These are phyloP conservation scores for Mycena latifolia DNA, from an alignment of 768 basidiomycete species.

Conservation along the genomic window DNA sequence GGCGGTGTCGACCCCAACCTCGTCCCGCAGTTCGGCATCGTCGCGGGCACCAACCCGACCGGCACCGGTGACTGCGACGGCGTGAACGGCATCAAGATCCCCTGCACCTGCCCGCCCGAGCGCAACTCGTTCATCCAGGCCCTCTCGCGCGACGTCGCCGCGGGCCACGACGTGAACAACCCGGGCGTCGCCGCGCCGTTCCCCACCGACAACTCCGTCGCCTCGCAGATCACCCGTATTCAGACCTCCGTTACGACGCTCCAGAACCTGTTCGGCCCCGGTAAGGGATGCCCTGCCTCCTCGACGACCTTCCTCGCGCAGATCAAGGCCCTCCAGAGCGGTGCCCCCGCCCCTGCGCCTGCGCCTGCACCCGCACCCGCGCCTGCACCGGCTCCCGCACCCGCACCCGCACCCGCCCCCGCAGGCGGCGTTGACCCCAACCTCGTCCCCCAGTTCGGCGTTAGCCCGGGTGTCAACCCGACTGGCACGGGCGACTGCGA, in stretches of 20 bases:
- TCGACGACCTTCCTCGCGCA: constrained; percentile 62
- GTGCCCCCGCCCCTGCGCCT: not conserved
- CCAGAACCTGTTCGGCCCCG: constrained; percentile 79
- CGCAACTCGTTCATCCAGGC: constrained; percentile 65
- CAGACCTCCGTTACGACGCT: constrained; percentile 72
- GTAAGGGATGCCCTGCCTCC: constrained; percentile 74
- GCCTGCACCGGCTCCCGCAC: not conserved
- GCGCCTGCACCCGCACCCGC: not conserved
- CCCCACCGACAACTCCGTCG: constrained; percentile 69
- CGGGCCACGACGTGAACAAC: constrained; percentile 76
- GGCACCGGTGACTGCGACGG: constrained; percentile 60
- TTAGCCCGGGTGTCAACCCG: constrained; percentile 17
- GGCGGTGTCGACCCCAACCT: constrained; percentile 52
- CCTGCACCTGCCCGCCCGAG: constrained; percentile 76
- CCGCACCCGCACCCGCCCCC: constrained; percentile 5
- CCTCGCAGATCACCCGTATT: constrained; percentile 67
- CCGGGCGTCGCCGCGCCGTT: constrained; percentile 69
- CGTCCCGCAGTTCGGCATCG: constrained; percentile 27
- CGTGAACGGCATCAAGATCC: constrained; percentile 68
- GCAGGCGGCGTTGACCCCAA: constrained; percentile 50
- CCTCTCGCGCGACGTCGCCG: constrained; percentile 75
- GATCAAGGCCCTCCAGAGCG: constrained; percentile 9
- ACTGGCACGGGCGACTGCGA: constrained; percentile 64
- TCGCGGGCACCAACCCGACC: constrained; percentile 8
- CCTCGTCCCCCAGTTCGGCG: constrained; percentile 37